phyloP scores from a whole-genome alignment of 352 stramenopile species.

The Globisporangium solare region DNA sequence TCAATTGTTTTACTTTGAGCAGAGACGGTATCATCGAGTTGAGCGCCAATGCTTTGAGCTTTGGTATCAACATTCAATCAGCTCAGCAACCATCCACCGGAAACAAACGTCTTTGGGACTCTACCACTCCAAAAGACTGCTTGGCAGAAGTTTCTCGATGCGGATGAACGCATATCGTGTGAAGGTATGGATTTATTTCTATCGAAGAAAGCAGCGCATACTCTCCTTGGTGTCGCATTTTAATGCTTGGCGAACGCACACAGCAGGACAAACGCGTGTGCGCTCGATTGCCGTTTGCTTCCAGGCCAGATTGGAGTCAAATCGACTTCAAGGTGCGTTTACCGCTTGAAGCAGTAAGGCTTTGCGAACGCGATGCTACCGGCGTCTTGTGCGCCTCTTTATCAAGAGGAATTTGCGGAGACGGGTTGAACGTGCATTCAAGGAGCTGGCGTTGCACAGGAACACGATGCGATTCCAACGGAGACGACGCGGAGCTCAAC shows the following conservation, averaged over 20 bases:
- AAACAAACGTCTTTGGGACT: background rate
- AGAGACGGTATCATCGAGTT: background rate
- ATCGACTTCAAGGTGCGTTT: slow-evolving; percentile 12
- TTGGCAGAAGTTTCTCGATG: background rate
- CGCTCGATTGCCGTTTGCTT: background rate
- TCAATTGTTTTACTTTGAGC: background rate
- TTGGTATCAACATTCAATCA: background rate
- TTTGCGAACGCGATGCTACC: slow-evolving; percentile 28
- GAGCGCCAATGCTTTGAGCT: background rate
- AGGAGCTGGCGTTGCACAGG: slow-evolving; percentile 13
- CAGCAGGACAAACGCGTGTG: background rate
- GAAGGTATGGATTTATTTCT: slow-evolving; percentile 4
- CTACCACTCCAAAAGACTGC: background rate
- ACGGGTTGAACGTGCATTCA: slow-evolving; percentile 14
- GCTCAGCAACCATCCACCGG: background rate
- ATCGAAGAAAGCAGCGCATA: background rate
- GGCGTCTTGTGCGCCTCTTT: slow-evolving; percentile 37
- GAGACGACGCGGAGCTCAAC: slow-evolving; percentile 5
- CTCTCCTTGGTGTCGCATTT: slow-evolving; percentile 2
- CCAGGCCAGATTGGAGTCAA: slow-evolving; percentile 13
- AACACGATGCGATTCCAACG: slow-evolving; percentile 10
- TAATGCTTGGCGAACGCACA: slow-evolving; percentile 2
- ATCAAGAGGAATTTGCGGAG: slow-evolving; percentile 27
- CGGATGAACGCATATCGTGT: slow-evolving; percentile 9
- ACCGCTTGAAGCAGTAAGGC: slow-evolving; percentile 23